Base-by-base conservation (phyloP, 257 asterid species). In the Apocynum venetum region DNA sequence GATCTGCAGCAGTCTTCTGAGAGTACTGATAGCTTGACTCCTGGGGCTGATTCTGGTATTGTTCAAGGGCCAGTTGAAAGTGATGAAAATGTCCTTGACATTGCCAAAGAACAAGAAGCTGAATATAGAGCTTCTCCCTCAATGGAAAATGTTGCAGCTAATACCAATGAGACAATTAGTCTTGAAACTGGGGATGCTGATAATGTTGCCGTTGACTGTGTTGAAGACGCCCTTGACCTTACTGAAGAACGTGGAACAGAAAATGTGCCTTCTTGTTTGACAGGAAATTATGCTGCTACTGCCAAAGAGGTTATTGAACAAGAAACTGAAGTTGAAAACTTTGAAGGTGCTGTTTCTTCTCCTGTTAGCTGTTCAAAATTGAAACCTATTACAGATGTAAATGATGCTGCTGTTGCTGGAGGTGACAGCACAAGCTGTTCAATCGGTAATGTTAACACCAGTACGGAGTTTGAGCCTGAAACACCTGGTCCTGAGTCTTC, bases 1-100 rank as follows among this genome's bases (percentile, higher is more conserved):
- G 80, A 80, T 49, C 14, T 74, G 79, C 71, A 47, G 35, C 55
- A 25, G 59, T 65, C 63, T 73, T 25, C 63, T 68, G 19, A 20
- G 17, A 41, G 9, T 74, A 43, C 38, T 36, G 71, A 74, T 56
- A 57, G 9, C 52, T 19, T 46, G 14, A 67, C 47, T 52, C 61
- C 31, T 36, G 71, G 4, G 4, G 38, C 64, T 59, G 66, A n/a
- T 19, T 43, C 78, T 64, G 64, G 41, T 10, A 38, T 59, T n/a
- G 70, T 2, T 48, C 74, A 12, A 38, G 20, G 71, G 53, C 76
- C 74, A 20, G 55, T 43, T 69, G 64, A 68, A 41, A 67, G 63
- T 60, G 25, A 35, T 76, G 64, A 46, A 76, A 46, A 8, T 53
- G 57, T 38, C 20, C 66, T 44, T 53, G 80, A 44, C 43, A 59